Percentiles rank a stretch among this genome's conserved stretches.
Conservation (phyloP, 768 basidiomycete species). For the Xerocomus brunneocitrinus region DNA sequence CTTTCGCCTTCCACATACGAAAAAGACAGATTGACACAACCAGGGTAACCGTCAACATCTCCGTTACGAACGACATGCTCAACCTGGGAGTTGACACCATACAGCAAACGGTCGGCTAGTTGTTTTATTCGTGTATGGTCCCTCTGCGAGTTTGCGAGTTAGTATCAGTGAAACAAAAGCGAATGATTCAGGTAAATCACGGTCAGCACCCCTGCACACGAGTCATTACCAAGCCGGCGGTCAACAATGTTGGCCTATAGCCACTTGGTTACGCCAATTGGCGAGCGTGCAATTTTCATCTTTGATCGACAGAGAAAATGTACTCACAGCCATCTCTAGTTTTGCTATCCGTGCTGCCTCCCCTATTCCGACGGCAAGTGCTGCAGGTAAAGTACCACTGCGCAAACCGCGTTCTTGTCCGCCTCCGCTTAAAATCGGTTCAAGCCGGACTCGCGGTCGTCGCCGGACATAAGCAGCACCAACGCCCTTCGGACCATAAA, state of each 20-base stretch:
- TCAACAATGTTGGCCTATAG: constrained; percentile 12
- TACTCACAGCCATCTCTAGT: constrained; percentile 87
- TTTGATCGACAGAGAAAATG: constrained; percentile 15
- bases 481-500: constrained; percentile 96
- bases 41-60: constrained; percentile 86
- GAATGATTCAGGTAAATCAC: neutral
- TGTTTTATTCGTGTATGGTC: constrained; percentile 72
- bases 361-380: constrained; percentile 87
- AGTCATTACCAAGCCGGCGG: constrained; percentile 59
- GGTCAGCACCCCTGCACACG: constrained; percentile 96
- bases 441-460: constrained; percentile 86
- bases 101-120: constrained; percentile 77
- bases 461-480: constrained; percentile 93
- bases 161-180: neutral
- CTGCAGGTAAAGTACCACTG: constrained; percentile 89
- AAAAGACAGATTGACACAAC: constrained; percentile 94
- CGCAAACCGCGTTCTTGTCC: constrained; percentile 95
- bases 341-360: constrained; percentile 92
- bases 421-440: constrained; percentile 92
- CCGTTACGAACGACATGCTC: constrained; percentile 94
- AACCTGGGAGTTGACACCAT: constrained; percentile 76
- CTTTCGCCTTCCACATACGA: constrained; percentile 97
- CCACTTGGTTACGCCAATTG: constrained; percentile 42
- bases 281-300: constrained; percentile 48
- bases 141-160: constrained; percentile 41